Conservation (phyloP, 306 rosid species). For the Geum urbanum region DNA sequence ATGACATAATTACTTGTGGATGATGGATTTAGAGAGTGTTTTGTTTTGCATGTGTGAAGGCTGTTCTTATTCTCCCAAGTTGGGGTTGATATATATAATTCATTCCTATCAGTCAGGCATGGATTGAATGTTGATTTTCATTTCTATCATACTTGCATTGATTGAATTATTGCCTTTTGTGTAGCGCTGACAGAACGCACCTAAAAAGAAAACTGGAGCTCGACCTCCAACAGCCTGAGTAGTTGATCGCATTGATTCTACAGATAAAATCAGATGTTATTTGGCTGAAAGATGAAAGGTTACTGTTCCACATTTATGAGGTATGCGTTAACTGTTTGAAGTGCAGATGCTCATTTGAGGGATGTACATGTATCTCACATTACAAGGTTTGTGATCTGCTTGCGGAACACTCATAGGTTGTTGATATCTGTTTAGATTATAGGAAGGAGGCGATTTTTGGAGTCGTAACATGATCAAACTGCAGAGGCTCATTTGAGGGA, state of each 20-base stretch:
- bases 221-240: conserved; percentile 71
- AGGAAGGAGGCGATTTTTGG: conserved; percentile 26
- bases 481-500: conserved; percentile 28
- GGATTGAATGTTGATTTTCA: too few species aligned
- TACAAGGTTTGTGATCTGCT: conserved; percentile 18
- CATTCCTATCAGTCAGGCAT: background rate
- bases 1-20: too few species aligned
- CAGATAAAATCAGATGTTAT: background rate
- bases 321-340: conserved; percentile 22
- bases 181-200: conserved; percentile 92
- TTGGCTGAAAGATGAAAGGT: conserved; percentile 11
- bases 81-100: background rate
- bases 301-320: conserved; percentile 17
- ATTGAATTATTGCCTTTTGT: conserved; percentile 26
- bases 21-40: background rate
- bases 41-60: background rate
- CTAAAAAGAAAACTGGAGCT: conserved; percentile 90
- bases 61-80: background rate
- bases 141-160: background rate
- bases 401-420: conserved; percentile 30
- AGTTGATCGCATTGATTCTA: conserved; percentile 15
- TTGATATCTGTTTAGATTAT: conserved; percentile 9
- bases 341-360: background rate
- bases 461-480: conserved; percentile 12
- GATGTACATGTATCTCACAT: background rate